A percentile compares a stretch with the other conserved stretches of the same genome.
These are phyloP conservation scores for Chimonanthus praecox DNA, from an alignment of 164 flowering plant genomes.

Conservation along the genomic window DNA sequence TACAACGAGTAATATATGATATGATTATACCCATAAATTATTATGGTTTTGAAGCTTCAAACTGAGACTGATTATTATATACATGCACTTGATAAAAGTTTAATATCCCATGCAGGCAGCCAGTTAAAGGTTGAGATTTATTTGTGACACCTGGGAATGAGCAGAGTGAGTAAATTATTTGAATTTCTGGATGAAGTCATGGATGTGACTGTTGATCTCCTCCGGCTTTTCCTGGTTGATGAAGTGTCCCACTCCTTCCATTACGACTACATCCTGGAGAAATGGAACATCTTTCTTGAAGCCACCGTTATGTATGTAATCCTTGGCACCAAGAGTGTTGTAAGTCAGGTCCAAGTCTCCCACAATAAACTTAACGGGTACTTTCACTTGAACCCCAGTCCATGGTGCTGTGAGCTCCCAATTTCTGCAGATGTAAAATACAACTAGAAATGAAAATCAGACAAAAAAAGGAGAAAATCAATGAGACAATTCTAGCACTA, in stretches of 20 bases:
- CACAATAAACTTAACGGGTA: constrained; percentile 37
- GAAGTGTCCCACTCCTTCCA: constrained; percentile 41
- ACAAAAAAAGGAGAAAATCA: not conserved
- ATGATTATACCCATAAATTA: no score
- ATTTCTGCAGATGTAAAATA: constrained; percentile 28
- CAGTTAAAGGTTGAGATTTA: no score
- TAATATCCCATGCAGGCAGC: no score
- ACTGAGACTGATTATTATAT: no score
- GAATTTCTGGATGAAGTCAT: constrained; percentile 29
- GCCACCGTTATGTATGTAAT: constrained; percentile 22
- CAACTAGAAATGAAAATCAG: constrained; percentile 12
- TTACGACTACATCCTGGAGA: constrained; percentile 32
- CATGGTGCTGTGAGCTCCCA: constrained; percentile 54
- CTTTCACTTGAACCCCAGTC: constrained; percentile 39
- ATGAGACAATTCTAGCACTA: not conserved
- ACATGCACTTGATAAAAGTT: no score
- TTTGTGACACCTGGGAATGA: no score
- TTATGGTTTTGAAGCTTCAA: no score
- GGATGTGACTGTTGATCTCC: constrained; percentile 29
- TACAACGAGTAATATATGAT: no score
- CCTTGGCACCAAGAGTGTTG: constrained; percentile 21
- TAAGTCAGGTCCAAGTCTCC: constrained; percentile 40
- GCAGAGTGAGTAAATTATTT: not conserved
- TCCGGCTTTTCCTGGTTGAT: constrained; percentile 35
- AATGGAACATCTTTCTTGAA: constrained; percentile 23